phyloP scores from a whole-genome alignment of 2,329 filamentous ascomycete species.

The Xylaria sp. region DNA sequence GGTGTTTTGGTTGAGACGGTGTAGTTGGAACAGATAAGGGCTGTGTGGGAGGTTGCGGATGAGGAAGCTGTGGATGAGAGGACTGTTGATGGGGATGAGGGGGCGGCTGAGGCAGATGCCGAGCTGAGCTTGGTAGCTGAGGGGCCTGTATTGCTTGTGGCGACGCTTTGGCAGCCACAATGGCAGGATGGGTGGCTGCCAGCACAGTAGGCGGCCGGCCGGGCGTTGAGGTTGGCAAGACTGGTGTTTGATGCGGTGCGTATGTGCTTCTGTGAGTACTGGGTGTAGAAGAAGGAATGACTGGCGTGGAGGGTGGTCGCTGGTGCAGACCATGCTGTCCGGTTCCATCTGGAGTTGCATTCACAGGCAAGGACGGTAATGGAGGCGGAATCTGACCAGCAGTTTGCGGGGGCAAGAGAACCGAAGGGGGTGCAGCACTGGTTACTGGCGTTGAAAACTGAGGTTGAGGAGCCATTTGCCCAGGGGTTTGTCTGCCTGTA shows the following conservation, averaged over 20 bases:
- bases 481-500: conserved; percentile 22
- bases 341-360: conserved; percentile 29
- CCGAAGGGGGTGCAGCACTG: conserved; percentile 27
- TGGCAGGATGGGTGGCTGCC: conserved; percentile 19
- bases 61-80: conserved; percentile 2
- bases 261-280: conserved; percentile 18
- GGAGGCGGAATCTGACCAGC: conserved; percentile 30
- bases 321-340: conserved; percentile 33
- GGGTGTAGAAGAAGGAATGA: conserved; percentile 27
- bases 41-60: conserved; percentile 7
- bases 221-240: conserved; percentile 23
- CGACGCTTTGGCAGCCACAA: conserved; percentile 18
- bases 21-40: conserved; percentile 24
- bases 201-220: conserved; percentile 23
- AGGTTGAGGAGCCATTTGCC: conserved; percentile 28
- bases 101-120: conserved; percentile 17
- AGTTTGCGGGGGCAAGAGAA: conserved; percentile 31
- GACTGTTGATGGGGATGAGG: conserved; percentile 9
- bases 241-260: conserved; percentile 20
- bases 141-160: conserved; percentile 22
- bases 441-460: conserved; percentile 33
- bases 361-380: conserved; percentile 28
- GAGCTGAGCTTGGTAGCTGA: conserved; percentile 20
- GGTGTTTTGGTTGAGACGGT: conserved; percentile 22
- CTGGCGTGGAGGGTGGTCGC: conserved; percentile 26